phyloP scores from a whole-genome alignment of 805 yeast genomes.

The Ogataea kodamae region DNA sequence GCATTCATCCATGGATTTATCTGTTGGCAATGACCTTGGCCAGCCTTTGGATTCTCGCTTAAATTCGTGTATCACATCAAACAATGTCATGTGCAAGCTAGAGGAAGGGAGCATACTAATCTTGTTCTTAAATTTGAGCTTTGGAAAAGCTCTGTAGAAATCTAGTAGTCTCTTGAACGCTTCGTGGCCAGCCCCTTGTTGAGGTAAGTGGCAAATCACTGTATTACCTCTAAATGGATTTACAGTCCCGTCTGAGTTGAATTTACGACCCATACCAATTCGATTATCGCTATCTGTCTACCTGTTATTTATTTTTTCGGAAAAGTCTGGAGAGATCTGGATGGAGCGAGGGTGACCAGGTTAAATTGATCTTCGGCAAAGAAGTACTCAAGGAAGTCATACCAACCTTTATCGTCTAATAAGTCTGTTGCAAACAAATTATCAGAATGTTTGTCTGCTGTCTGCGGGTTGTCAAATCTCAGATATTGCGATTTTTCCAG shows the following conservation, averaged over 20 bases:
- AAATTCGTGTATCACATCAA: conserved; percentile 18
- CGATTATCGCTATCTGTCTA: neutral
- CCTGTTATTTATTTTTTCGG: conserved; percentile 1
- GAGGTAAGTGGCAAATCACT: conserved; percentile 19
- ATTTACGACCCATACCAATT: conserved; percentile 18
- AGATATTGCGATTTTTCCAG: conserved; percentile 17
- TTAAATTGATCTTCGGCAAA: conserved; percentile 14
- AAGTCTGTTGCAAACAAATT: conserved; percentile 4
- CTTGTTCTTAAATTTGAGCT: conserved; percentile 13
- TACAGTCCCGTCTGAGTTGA: conserved; percentile 17
- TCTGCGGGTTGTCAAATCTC: conserved; percentile 6
- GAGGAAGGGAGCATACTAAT: conserved; percentile 21
- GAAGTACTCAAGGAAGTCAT: conserved; percentile 27
- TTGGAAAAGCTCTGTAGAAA: conserved; percentile 15
- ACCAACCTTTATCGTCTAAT: conserved; percentile 30
- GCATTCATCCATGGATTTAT: conserved; percentile 16
- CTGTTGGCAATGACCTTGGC: conserved; percentile 16
- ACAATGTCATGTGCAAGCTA: conserved; percentile 18
- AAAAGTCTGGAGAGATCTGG: conserved; percentile 1
- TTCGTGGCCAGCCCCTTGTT: conserved; percentile 15
- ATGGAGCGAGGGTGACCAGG: conserved; percentile 3
- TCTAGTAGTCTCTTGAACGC: conserved; percentile 15
- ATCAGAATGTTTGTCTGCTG: neutral
- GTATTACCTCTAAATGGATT: conserved; percentile 18
- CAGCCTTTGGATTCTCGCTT: conserved; percentile 15